These are phyloP conservation scores for Corymbia citriodora DNA, from an alignment of 441 rosid species.

Conservation along the genomic window DNA sequence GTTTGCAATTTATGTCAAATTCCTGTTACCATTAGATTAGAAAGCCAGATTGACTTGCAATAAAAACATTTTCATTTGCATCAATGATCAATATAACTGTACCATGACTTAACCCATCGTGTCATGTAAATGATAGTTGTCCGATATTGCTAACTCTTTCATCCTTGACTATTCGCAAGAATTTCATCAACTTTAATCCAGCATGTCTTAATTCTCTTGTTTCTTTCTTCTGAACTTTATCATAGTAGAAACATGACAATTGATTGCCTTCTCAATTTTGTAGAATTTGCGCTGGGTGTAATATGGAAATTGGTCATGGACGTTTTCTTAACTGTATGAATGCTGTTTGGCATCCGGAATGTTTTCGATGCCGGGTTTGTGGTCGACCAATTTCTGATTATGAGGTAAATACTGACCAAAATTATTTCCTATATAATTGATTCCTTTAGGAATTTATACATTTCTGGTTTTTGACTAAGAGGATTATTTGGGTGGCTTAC, in stretches of 20 bases:
- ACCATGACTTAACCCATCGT: neutral
- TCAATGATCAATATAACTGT: neutral
- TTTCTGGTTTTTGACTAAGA: constrained; percentile 1
- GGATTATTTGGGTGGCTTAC: neutral
- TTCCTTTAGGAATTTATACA: neutral
- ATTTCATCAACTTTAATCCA: neutral
- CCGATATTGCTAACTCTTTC: neutral
- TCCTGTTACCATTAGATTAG: neutral
- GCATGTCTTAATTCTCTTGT: neutral
- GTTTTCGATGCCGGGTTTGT: constrained; percentile 82
- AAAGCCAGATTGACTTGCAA: neutral
- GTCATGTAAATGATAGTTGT: neutral
- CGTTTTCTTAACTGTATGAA: constrained; percentile 81
- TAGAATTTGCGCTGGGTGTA: constrained; percentile 88
- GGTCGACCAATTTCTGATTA: constrained; percentile 71
- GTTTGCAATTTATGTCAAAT: neutral
- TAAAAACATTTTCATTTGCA: neutral
- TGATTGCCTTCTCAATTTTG: neutral
- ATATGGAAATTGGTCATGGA: constrained; percentile 74
- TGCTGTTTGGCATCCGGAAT: constrained; percentile 93
- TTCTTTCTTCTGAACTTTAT: constrained; percentile 1
- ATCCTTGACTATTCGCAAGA: neutral
- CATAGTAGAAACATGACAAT: neutral
- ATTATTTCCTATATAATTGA: neutral
- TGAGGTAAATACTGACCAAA: constrained; percentile 47